Evolutionary conservation across 2,329 filamentous ascomycete genomes (phyloP), one percentile per base, ranked within the genome.

Genomic region (Botryotinia globosa): DNA sequence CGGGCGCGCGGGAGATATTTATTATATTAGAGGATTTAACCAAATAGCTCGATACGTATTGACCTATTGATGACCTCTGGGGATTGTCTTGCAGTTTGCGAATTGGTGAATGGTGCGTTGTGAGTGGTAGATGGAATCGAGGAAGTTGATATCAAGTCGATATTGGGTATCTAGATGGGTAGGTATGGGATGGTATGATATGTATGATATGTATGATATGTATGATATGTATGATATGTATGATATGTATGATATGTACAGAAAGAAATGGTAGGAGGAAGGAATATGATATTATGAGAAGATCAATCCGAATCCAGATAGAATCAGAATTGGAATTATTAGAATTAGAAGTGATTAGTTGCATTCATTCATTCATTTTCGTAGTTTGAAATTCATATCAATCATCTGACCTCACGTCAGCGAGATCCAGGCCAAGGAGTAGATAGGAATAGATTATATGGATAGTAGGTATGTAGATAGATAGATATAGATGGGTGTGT

Each of bases 1-100:
- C 69, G 61, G 69, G 69, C 61, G 62, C 62, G 34, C 62, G 34
- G 34, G 48, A 59, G 58, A 59, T 66, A 58, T 59, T 59, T 29
- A 18, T 59, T 29, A 18, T 56, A 72, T 58, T 67, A 37, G 42
- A 62, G 34, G 39, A 45, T 37, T 34, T 32, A 56, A 45, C 8
- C n/a, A n/a, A n/a, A n/a, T n/a, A n/a, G n/a, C 37, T 9, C 9
- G 37, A 39, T 39, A 12, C 9, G 6, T 45, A 29, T n/a, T 48
- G 45, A 25, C 20, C 45, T 48, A 48, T 48, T 22, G 20, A 25
- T 25, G 45, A 25, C 45, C 45, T 48, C 6, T 22, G 10, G 45
- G 20, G 25, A 54, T n/a, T 54, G 12, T n/a, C n/a, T 54, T 16
- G 39, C 51, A 56, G 32, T 56, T 51, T 39, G 56, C 25, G 42